Evolutionary conservation across 1,139 yeast genomes (phyloP), one percentile per base, ranked within the genome.

Genomic region (Geotrichum reessii): DNA sequence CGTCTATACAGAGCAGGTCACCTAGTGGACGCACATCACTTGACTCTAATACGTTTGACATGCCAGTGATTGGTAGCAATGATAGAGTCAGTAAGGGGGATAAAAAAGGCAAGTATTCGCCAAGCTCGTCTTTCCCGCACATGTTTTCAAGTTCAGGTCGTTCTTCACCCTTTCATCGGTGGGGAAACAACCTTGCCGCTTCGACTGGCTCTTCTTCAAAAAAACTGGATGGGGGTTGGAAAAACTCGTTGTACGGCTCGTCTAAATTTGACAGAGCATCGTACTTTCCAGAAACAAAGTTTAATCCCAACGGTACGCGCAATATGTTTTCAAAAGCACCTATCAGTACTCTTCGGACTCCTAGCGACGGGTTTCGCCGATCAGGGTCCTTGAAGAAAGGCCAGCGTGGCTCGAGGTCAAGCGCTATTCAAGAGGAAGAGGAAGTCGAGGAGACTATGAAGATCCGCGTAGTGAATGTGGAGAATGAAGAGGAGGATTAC

Each of bases 231-330:
- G 12, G 4, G 12, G 9, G 9, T 31, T 4, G 11, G 44, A 33
- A 49, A 25, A 14, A 49, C 42, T 19, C 24, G n/a, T 17, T 11
- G 6, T 28, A 37, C 19, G 57, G 55, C 42, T 60, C 48, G 49
- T 50, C 33, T 21, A 53, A 62, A 46, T 67, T 64, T 57, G 65
- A 65, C 53, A 70, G 67, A 54, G 50, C 65, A 3, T 66, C 70
- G 37, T 31, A 31, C 6, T 66, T 66, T 19, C 63, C 64, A 31
- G 53, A 50, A 6, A 24, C 61, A 6, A 47, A 56, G 25, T 37
- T 42, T 9, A 24, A 28, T 31, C 31, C 52, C 3, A 31, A 24
- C 22, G 42, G 48, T 14, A 37, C 47, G n/a, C 25, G 49, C 12
- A 12, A 21, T 27, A 22, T 19, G 21, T 12, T 22, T 19, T 17